phyloP scores from a whole-genome alignment of 805 yeast genomes.

The Candida mattraensis region DNA sequence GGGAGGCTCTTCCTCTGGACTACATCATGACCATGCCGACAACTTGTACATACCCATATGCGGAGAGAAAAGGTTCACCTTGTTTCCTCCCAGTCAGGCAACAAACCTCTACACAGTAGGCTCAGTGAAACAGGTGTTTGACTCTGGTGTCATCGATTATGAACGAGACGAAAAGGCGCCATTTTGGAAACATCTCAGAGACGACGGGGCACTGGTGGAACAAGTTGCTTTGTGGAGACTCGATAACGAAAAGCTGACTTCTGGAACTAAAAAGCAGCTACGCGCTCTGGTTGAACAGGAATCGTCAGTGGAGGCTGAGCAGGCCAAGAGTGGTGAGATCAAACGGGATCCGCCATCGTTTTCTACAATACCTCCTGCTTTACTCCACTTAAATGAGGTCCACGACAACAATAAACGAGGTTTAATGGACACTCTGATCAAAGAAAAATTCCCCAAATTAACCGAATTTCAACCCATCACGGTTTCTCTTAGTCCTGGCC shows the following conservation, averaged over 20 bases:
- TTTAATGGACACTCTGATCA: constrained; percentile 37
- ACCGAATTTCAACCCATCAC: constrained; percentile 40
- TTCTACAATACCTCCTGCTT: constrained; percentile 59
- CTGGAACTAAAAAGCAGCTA: constrained; percentile 27
- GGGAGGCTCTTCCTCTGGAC: constrained; percentile 62
- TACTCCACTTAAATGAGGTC: constrained; percentile 60
- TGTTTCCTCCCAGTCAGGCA: constrained; percentile 65
- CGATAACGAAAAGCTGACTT: constrained; percentile 21
- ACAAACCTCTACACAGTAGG: constrained; percentile 64
- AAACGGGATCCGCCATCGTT: constrained; percentile 68
- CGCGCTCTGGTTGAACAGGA: constrained; percentile 31
- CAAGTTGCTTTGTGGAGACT: constrained; percentile 48
- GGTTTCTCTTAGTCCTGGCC: constrained; percentile 57
- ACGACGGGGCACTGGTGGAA: constrained; percentile 59
- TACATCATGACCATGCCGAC: constrained; percentile 82
- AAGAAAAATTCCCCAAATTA: constrained; percentile 50
- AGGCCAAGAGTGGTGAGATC: constrained; percentile 15
- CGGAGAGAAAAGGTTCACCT: constrained; percentile 66
- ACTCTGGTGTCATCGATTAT: constrained; percentile 71
- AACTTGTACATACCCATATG: constrained; percentile 61
- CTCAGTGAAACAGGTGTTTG: constrained; percentile 46
- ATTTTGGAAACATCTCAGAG: constrained; percentile 59
- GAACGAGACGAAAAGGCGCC: constrained; percentile 53
- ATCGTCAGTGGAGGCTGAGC: constrained; percentile 19
- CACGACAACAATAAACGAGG: constrained; percentile 27